Base-by-base conservation (phyloP, 2,329 filamentous ascomycete species). In the Calonectria hawksworthii region DNA sequence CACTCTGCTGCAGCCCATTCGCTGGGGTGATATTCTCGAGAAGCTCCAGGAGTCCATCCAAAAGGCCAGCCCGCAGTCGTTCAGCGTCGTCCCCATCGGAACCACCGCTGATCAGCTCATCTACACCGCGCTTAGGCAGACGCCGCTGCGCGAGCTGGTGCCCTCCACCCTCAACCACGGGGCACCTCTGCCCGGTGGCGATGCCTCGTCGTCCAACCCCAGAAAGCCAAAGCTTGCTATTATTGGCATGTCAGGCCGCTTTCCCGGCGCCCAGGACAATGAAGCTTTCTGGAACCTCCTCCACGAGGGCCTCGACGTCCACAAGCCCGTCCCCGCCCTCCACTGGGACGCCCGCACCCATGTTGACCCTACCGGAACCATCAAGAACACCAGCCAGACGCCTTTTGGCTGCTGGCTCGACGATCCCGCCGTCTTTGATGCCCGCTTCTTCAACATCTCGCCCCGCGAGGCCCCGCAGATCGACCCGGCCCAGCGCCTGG, bases 381-480 rank as follows among this genome's bases (percentile, higher is more conserved):
- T 85, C 59, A 91, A 92, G 82, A 94, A 93, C 84, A 93, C 92
- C 56, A 91, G 74, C 13, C 76, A 78, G 26, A 81, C 80, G 4
- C 83, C 81, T 1, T 84, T 81, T n/a, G 83, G 84, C 5, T 83
- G 82, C 76, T 84, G 92, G 86, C 90, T 94, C 56, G 90, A 93
- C 61, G 88, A 93, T 73, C 92, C 93, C 0, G 91, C 91, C 50
- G 86, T 92, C 28, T 94, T 94, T 76, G 93, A 94, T 75, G 90
- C 92, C 26, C 87, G 90, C 0, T 94, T 94, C 86, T 94, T 94
- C 87, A 93, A 93, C 81, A 94, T 94, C 88, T 94, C 92, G 89
- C 52, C 89, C 36, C 68, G 78, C 7, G 78, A 79, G 47, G 78
- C 78, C 1, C 73, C 76, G 52, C 74, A 81, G 78, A 93, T 91